These are phyloP conservation scores for Cercospora berteroae DNA, from an alignment of 2,329 filamentous ascomycete species.

Conservation along the genomic window DNA sequence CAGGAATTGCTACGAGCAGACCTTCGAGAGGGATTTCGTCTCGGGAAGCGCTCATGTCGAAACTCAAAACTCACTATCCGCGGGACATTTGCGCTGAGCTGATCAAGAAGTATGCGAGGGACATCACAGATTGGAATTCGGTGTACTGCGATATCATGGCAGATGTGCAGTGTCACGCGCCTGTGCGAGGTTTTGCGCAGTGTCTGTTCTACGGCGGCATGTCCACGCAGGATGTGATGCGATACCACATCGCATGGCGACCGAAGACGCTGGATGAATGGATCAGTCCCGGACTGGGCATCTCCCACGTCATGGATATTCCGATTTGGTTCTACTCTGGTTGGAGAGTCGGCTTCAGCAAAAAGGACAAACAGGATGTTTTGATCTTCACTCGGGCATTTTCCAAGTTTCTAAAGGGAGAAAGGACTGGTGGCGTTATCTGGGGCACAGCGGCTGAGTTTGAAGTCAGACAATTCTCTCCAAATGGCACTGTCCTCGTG, in stretches of 20 bases:
- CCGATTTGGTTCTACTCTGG: conserved; percentile 22
- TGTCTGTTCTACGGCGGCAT: conserved; percentile 23
- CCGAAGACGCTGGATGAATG: conserved; percentile 13
- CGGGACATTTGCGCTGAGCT: conserved; percentile 18
- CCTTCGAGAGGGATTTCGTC: conserved; percentile 8
- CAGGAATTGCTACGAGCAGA: conserved; percentile 1
- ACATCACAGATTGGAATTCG: conserved; percentile 20
- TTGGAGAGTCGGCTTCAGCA: conserved; percentile 20
- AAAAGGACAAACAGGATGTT: conserved; percentile 22
- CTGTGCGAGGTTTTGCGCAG: conserved; percentile 21
- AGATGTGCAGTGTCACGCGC: conserved; percentile 23
- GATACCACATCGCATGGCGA: conserved; percentile 23
- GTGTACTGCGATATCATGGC: conserved; percentile 25
- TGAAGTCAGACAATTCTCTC: conserved; percentile 19
- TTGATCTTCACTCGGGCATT: conserved; percentile 19
- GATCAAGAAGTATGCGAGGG: conserved; percentile 16
- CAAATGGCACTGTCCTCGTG: conserved; percentile 14
- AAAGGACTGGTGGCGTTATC: conserved; percentile 7
- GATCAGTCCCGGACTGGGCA: conserved; percentile 12
- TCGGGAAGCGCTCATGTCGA: conserved; percentile 16
- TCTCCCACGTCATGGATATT: conserved; percentile 19
- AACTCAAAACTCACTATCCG: conserved; percentile 15
- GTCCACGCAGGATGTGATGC: conserved; percentile 21
- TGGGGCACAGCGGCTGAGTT: conserved; percentile 22
- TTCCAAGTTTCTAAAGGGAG: conserved; percentile 19